phyloP scores from a whole-genome alignment of 73 alveolate genomes.

The Paramecium sexaurelia region DNA sequence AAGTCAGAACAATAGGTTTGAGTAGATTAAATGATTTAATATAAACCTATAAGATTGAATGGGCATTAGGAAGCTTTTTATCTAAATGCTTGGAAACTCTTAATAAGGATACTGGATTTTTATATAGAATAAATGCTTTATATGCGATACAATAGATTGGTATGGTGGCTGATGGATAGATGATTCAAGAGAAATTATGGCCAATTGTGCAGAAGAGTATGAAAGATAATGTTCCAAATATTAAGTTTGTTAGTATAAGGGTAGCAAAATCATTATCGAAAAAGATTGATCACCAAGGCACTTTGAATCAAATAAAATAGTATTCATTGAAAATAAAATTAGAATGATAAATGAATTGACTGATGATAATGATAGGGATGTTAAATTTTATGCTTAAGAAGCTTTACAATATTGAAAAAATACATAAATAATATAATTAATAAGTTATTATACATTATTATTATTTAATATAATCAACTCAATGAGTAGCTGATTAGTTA shows the following conservation, averaged over 20 bases:
- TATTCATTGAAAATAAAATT: neutral
- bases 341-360: slow-evolving; percentile 66
- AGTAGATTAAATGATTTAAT: slow-evolving; percentile 85
- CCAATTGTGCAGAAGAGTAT: slow-evolving; percentile 89
- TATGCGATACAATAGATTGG: slow-evolving; percentile 64
- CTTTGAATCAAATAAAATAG: slow-evolving; percentile 57
- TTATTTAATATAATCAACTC: slow-evolving; percentile 34
- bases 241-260: slow-evolving; percentile 88
- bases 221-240: slow-evolving; percentile 95
- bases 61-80: slow-evolving; percentile 89
- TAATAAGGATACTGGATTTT: slow-evolving; percentile 85
- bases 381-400: slow-evolving; percentile 81
- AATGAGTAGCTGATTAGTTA: slow-evolving; percentile 63
- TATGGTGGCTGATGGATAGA: slow-evolving; percentile 78
- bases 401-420: slow-evolving; percentile 73
- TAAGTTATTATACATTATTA: neutral
- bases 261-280: slow-evolving; percentile 78
- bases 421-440: slow-evolving; percentile 1
- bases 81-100: slow-evolving; percentile 90
- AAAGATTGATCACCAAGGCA: slow-evolving; percentile 71
- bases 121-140: slow-evolving; percentile 43
- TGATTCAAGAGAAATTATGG: slow-evolving; percentile 81
- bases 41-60: slow-evolving; percentile 84
- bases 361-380: slow-evolving; percentile 87
- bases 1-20: slow-evolving; percentile 93